Evolutionary conservation across 805 yeast genomes (phyloP).

Genomic region (Candida patagonica): DNA sequence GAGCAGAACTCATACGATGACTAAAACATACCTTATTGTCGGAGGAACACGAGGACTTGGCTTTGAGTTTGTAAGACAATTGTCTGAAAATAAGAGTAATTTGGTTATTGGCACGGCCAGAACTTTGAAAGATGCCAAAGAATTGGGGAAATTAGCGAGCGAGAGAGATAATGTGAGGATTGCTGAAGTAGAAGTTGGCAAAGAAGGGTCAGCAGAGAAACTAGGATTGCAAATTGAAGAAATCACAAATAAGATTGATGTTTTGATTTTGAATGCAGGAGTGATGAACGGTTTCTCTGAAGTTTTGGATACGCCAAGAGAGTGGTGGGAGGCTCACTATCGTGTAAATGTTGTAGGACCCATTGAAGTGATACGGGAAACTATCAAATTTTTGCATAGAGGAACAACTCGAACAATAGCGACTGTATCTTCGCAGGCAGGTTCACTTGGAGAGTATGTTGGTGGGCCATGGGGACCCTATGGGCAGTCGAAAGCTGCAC

Average conservation of each 20-base stretch:
- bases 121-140: slow-evolving; percentile 10
- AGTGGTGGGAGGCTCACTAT: slow-evolving; percentile 14
- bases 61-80: slow-evolving; percentile 25
- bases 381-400: slow-evolving; percentile 20
- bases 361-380: slow-evolving; percentile 14
- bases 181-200: slow-evolving; percentile 20
- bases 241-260: slow-evolving; percentile 21
- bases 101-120: slow-evolving; percentile 21
- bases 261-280: slow-evolving; percentile 25
- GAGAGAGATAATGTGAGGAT: slow-evolving; percentile 19
- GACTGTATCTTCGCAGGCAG: slow-evolving; percentile 25
- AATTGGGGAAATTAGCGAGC: slow-evolving; percentile 8
- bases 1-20: no score
- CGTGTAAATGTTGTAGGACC: slow-evolving; percentile 23
- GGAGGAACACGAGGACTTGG: slow-evolving; percentile 32
- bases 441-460: slow-evolving; percentile 13
- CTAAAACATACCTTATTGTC: slow-evolving; percentile 21
- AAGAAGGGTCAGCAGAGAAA: slow-evolving; percentile 14
- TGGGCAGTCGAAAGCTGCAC: slow-evolving; percentile 33
- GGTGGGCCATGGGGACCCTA: slow-evolving; percentile 20
- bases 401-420: slow-evolving; percentile 21
- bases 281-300: slow-evolving; percentile 13
- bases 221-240: slow-evolving; percentile 13
- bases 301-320: slow-evolving; percentile 1
- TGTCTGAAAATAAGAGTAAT: slow-evolving; percentile 16